Evolutionary conservation across 805 yeast genomes (phyloP), one percentile per base, ranked within the genome.

Genomic region (Kuraishia ogatae): DNA sequence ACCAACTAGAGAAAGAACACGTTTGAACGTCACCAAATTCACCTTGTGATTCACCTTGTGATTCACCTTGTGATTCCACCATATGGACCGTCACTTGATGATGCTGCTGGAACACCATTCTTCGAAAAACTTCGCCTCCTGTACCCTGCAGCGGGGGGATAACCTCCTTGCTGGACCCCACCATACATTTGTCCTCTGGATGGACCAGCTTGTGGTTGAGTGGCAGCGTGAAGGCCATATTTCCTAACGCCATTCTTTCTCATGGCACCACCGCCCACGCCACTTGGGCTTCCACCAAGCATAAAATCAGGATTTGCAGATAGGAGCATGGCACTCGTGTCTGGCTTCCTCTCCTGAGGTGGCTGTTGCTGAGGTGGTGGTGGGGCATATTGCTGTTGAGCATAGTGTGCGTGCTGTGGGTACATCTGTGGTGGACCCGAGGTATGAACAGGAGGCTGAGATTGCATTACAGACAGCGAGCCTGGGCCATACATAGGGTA

Each of bases 291-390:
- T 11, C 59, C 60, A n/a, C 61, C 63, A 11, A 66, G 19, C 48
- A 59, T 64, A 60, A 80, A 79, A 59, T 80, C 82, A 24, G 84
- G 84, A 59, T 78, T 80, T 53, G 73, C 71, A 48, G 73, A 70
- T 54, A 81, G 64, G 56, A 79, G 61, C 52, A 72, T 61, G 53
- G 77, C 82, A 1, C 81, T 66, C 15, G 75, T 62, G 50, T 66
- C 62, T 39, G 65, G 66, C 63, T 61, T 48, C 55, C 55, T 50
- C 26, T 51, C 57, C 35, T 55, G 61, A 29, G 61, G 65, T 15
- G 57, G 61, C 22, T 58, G 62, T 6, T 63, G 68, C 47, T 61
- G 64, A 39, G 69, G 62, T n/a, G 60, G 60, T 20, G 60, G 60
- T 51, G 61, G 57, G 35, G 59, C 60, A 52, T 60, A 68, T 56